Evolutionary conservation across 2,329 filamentous ascomycete species (phyloP), one percentile per base, ranked within the genome.

Genomic region (Penicillium thymicola): DNA sequence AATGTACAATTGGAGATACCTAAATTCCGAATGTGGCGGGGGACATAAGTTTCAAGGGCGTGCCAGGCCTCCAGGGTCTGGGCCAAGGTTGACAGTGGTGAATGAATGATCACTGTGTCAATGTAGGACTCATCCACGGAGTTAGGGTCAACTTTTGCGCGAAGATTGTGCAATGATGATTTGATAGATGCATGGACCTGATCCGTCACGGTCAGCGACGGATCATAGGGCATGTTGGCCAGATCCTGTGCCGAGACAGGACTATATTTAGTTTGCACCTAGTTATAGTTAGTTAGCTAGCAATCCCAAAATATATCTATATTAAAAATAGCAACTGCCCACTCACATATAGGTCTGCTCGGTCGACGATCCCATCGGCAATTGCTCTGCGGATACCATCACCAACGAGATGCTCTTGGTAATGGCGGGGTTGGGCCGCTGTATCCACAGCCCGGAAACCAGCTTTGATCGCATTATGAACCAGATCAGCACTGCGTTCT

Each of bases 261-360:
- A 1, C 88, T 90, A 76, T 88, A 94, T 72, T 93, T 94, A n/a
- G 90, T 92, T 81, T 95, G 90, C 43, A 92, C 79, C 84, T 88
- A 52, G 10, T 18, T 37, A 43, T 51, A 44, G 32, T 52, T 51
- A 44, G 32, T 52, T 40, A 46, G 59, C 30, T 16, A 47, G 4
- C 23, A 11, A 23, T 27, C 32, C 5, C n/a, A 7, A n/a, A 14
- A 14, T 27, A 32, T 1, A 8, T 37, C 7, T 27, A 18, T 27
- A 23, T 6, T 27, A 25, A 55, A 42, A 14, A 47, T 51, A 41
- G 47, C 13, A 44, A 42, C 13, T 54, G 18, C 2, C 21, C n/a
- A 58, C 81, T 65, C 68, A 89, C 84, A 69, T 86, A 90, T 45
- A 93, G 65, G 34, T 88, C 83, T 44, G 80, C 72, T 57, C 85